Conservation (phyloP, 208 protist species). For the Strigomonas culicis region DNA sequence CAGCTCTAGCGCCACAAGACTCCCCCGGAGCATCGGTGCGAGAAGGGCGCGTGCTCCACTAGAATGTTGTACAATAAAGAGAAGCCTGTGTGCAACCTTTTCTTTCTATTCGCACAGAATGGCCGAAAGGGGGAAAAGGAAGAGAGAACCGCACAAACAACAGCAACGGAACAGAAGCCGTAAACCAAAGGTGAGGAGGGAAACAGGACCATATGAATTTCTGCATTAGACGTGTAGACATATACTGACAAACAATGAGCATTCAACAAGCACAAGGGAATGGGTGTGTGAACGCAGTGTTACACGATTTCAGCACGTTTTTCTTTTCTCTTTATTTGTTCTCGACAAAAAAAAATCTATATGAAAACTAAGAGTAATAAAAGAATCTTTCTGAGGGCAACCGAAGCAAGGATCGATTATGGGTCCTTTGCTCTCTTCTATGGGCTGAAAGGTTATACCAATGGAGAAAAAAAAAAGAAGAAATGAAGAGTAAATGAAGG, state of each 20-base stretch:
- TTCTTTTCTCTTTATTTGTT: background rate
- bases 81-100: constrained; percentile 21
- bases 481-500: constrained; percentile 9
- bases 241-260: too few relatives aligned
- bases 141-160: background rate
- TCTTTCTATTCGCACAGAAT: background rate
- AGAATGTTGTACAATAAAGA: background rate
- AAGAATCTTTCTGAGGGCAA: background rate
- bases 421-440: background rate
- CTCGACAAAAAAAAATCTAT: background rate
- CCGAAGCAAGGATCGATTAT: background rate
- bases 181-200: too few relatives aligned
- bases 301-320: background rate
- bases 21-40: too few relatives aligned
- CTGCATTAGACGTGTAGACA: too few relatives aligned
- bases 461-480: constrained; percentile 10
- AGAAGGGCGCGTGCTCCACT: too few relatives aligned
- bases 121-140: background rate
- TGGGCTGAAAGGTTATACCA: background rate
- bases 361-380: background rate
- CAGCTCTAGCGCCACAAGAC: too few relatives aligned
- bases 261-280: background rate
- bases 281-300: background rate
- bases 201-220: too few relatives aligned
- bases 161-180: background rate